Evolutionary conservation across 192 early-diverging fungal genomes (phyloP), one percentile per base, ranked within the genome.

Genomic region (Backusella westeae): DNA sequence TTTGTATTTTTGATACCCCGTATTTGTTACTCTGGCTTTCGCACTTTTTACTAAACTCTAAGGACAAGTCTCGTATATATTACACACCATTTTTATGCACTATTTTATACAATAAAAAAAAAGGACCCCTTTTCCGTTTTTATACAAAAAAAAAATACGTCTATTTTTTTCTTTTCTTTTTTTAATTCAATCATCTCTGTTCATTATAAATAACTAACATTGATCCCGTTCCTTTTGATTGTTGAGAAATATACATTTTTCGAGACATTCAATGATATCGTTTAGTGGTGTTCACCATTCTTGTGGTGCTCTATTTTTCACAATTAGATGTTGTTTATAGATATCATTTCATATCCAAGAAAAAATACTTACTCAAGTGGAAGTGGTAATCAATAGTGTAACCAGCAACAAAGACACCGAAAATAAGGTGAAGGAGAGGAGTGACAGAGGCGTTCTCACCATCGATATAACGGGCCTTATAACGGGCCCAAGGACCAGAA

Each of bases 271-370:
- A 21, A 21, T 44, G 19, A n/a, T 49, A 17, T 44, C 42, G 42
- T 81, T 82, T 92, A 94, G 82, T 94, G 93, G 90, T 94, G 89
- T 81, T 91, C 91, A 68, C 88, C 90, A 82, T 89, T 90, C 91
- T 92, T 94, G 91, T 94, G 93, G 89, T 92, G 88, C 89, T 87
- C 88, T 89, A 75, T 34, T 35, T 35, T 36, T 39, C 29, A 56
- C 29, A 65, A n/a, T 21, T 14, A 66, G 26, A 63, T 26, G 1
- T 14, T 1, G 26, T 32, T 32, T 32, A 32, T 32, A 32, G 0
- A 32, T 32, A 3, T 32, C 2, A 32, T 32, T 32, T 32, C n/a
- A 29, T 23, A 26, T 26, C 7, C 1, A 26, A 10, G 10, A 6
- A 21, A 19, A 52, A 21, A 70, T 19, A 84, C 87, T 85, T 89